These are phyloP conservation scores for Auriculariales sp. DNA, from an alignment of 768 basidiomycete species.

Conservation along the genomic window DNA sequence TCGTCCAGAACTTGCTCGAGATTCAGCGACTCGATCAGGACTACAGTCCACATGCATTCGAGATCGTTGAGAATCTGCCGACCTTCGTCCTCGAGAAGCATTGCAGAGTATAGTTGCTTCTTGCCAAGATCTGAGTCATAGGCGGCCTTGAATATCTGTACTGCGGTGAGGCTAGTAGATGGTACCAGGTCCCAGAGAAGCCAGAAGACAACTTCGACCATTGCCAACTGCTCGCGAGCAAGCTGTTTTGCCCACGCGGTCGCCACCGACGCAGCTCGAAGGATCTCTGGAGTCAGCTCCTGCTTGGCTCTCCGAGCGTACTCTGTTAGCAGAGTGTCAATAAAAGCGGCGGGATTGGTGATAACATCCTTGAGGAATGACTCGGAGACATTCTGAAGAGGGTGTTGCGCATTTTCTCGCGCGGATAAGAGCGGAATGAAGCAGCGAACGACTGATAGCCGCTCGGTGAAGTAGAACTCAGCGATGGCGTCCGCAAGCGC, in stretches of 20 bases:
- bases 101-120: constrained; percentile 42
- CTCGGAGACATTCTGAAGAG: constrained; percentile 36
- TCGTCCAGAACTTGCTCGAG: constrained; percentile 53
- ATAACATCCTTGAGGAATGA: constrained; percentile 45
- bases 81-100: constrained; percentile 66
- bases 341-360: constrained; percentile 50
- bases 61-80: constrained; percentile 48
- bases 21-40: constrained; percentile 68
- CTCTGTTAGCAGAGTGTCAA: constrained; percentile 40
- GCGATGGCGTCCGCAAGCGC: constrained; percentile 59
- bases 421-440: constrained; percentile 67
- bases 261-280: constrained; percentile 40
- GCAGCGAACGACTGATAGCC: constrained; percentile 51
- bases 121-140: constrained; percentile 52
- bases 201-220: constrained; percentile 83
- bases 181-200: constrained; percentile 65
- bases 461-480: constrained; percentile 71
- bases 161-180: constrained; percentile 49
- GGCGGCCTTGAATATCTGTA: constrained; percentile 47
- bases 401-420: constrained; percentile 40
- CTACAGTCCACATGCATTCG: constrained; percentile 61
- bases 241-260: constrained; percentile 65
- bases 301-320: constrained; percentile 42
- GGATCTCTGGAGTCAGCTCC: constrained; percentile 28
- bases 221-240: constrained; percentile 57